Conservation (phyloP, 2,329 filamentous ascomycete genomes). For the Parafenestella ontariensis region DNA sequence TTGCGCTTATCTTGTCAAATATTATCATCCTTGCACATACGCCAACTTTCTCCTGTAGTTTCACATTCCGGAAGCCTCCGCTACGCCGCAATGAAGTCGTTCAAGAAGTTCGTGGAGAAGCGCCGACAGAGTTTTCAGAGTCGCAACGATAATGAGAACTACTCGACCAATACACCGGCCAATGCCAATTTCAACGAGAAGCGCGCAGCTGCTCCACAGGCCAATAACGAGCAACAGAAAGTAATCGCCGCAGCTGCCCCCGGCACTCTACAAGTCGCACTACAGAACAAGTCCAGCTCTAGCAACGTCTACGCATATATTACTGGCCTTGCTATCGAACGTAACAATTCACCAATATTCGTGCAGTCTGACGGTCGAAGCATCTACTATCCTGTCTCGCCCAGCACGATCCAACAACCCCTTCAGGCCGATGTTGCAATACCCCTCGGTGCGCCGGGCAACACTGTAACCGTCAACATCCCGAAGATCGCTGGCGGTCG, state of each 20-base stretch:
- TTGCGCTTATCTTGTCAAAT: not conserved
- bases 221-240: slow-evolving; percentile 30
- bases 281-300: slow-evolving; percentile 71
- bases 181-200: slow-evolving; percentile 13
- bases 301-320: slow-evolving; percentile 71
- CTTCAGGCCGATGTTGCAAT: slow-evolving; percentile 69
- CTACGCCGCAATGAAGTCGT: slow-evolving; percentile 30
- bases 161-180: not conserved
- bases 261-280: slow-evolving; percentile 64
- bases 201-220: slow-evolving; percentile 14
- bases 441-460: slow-evolving; percentile 66
- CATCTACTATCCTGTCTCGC: slow-evolving; percentile 69
- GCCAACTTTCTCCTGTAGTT: not conserved
- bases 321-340: slow-evolving; percentile 69
- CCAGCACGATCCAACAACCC: slow-evolving; percentile 58
- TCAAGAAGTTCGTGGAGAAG: slow-evolving; percentile 38
- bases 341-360: slow-evolving; percentile 66
- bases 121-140: slow-evolving; percentile 26
- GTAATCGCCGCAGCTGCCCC: slow-evolving; percentile 28
- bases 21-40: not conserved
- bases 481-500: slow-evolving; percentile 74
- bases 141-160: not conserved
- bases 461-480: slow-evolving; percentile 66
- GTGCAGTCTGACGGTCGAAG: slow-evolving; percentile 71
- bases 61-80: not conserved